These are phyloP conservation scores for Lactarius vividus DNA, from an alignment of 768 basidiomycete species.

Conservation along the genomic window DNA sequence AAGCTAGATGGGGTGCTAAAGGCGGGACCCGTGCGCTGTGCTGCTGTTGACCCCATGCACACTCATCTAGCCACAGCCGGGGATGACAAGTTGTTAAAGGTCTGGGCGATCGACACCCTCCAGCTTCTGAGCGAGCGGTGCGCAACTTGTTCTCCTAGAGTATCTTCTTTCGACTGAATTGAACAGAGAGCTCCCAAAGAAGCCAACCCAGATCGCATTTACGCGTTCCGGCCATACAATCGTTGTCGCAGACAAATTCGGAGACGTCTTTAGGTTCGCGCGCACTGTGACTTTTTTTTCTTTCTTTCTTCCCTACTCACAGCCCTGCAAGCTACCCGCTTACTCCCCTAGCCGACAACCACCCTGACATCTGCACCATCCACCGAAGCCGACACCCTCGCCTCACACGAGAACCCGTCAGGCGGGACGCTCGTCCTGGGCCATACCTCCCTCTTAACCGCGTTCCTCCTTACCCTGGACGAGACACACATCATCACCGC, in stretches of 20 bases:
- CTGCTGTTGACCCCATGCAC: constrained; percentile 46
- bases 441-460: constrained; percentile 83
- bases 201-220: constrained; percentile 68
- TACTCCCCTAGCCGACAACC: constrained; percentile 26
- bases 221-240: constrained; percentile 61
- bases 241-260: constrained; percentile 90
- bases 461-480: constrained; percentile 63
- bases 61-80: constrained; percentile 58
- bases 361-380: constrained; percentile 8
- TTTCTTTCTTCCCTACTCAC: background rate
- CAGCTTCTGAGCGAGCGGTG: constrained; percentile 63
- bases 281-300: constrained; percentile 19
- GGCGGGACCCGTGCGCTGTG: constrained; percentile 59
- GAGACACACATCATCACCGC: constrained; percentile 80
- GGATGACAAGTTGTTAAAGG: constrained; percentile 79
- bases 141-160: constrained; percentile 20
- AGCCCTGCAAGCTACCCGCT: constrained; percentile 35
- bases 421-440: constrained; percentile 74
- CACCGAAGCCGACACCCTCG: constrained; percentile 34
- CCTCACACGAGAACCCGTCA: constrained; percentile 68
- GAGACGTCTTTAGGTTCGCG: constrained; percentile 79
- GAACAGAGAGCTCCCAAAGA: constrained; percentile 77
- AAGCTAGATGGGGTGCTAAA: constrained; percentile 39
- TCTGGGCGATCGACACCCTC: constrained; percentile 65
- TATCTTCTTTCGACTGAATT: background rate